Evolutionary conservation across 164 flowering plant genomes (phyloP).

Genomic region (Santalum album): DNA sequence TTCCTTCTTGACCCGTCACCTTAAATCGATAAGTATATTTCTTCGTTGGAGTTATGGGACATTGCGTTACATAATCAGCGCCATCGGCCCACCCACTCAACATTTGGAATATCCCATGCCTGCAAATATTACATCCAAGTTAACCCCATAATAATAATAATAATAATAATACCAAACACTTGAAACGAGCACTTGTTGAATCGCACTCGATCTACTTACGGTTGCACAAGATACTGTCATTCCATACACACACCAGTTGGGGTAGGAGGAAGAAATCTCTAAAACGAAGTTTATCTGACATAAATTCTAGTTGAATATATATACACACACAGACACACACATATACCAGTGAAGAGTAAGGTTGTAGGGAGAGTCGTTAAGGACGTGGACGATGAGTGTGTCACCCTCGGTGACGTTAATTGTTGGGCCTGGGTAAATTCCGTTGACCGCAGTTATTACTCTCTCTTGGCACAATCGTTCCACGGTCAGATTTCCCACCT

Average conservation of each 20-base stretch:
- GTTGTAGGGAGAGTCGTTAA: conserved; percentile 59
- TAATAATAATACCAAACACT: too few relatives aligned
- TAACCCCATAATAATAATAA: too few relatives aligned
- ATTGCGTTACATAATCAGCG: conserved; percentile 48
- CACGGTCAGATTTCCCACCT: conserved; percentile 47
- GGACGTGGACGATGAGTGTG: conserved; percentile 46
- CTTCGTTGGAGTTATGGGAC: conserved; percentile 47
- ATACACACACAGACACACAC: background rate
- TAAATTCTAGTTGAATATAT: too few relatives aligned
- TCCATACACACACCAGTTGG: too few relatives aligned
- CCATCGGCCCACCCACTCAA: conserved; percentile 62
- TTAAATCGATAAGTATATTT: conserved; percentile 45
- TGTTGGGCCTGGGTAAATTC: conserved; percentile 51
- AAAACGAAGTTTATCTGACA: too few relatives aligned
- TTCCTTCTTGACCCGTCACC: conserved; percentile 47
- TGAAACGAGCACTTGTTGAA: too few relatives aligned
- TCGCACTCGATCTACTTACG: too few relatives aligned
- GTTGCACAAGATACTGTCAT: too few relatives aligned
- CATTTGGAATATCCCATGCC: conserved; percentile 45
- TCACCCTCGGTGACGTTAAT: conserved; percentile 52
- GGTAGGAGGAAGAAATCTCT: too few relatives aligned
- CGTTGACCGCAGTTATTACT: conserved; percentile 50
- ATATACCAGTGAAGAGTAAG: conserved; percentile 58
- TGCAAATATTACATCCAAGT: conserved; percentile 4
- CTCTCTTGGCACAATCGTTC: conserved; percentile 26